Base-by-base conservation (phyloP, 352 stramenopile species). In the Phytophthora pini region DNA sequence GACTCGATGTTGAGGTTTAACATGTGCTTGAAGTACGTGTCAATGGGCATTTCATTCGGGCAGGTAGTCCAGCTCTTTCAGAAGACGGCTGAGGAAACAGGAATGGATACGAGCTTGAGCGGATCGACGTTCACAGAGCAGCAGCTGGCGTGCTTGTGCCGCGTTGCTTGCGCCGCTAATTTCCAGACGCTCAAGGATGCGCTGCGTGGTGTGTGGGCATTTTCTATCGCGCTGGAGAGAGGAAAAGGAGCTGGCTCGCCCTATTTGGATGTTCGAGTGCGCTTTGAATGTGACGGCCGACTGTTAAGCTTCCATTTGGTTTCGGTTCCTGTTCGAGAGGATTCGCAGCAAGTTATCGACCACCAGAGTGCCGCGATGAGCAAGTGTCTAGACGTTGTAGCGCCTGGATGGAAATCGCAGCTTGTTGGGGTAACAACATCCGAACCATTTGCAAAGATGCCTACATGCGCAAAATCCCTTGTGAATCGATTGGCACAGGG, bases 21-120 rank as follows among this genome's bases (percentile, higher is more conserved):
- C 49, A 67, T 63, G 61, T 75, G 67, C 17, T 57, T 75, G 39
- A 71, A 75, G 45, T 75, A 75, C 20, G 52, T 75, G 40, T 40
- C 49, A 3, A 68, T 68, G 67, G 67, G 67, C 20, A 59, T 75
- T n/a, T 68, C 67, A 20, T 61, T 75, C 50, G 29, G 40, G 10
- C 67, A 75, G 36, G 56, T 68, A 12, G 55, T 65, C 12, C 22
- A 56, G 15, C 50, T 75, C 10, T 72, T 68, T 26, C 55, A 75
- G 22, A 62, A 66, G 20, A 75, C 61, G 26, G 61, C 43, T 5
- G 61, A 75, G 52, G 61, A 71, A 39, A 71, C 56, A 13, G 61
- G 67, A 17, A 68, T 71, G 66, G 61, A 66, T 52, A 15, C 27
- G 32, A 60, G 32, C 41, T 26, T 71, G 38, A 41, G 50, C 24